phyloP scores from a whole-genome alignment of 2,329 filamentous ascomycete species.

The Pseudogymnoascus sp. region DNA sequence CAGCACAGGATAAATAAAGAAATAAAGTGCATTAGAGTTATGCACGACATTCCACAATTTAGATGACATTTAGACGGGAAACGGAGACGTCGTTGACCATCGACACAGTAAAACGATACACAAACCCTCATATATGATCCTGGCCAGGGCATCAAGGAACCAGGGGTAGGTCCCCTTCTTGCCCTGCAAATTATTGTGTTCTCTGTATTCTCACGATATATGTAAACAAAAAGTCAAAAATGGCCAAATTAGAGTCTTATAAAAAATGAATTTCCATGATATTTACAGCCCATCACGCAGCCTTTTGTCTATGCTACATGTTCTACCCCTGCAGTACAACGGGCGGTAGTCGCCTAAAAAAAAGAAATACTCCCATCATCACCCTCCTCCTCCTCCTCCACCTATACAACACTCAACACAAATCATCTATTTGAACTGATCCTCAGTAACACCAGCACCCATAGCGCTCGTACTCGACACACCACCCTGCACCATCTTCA shows the following conservation, averaged over 20 bases:
- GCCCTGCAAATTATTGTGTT: not conserved
- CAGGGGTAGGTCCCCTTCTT: not conserved
- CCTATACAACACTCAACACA: no score
- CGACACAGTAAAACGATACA: not conserved
- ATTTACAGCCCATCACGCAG: not conserved
- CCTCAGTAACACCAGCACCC: constrained; percentile 96
- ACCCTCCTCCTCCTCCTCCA: no score
- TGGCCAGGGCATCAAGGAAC: not conserved
- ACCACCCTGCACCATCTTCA: constrained; percentile 96
- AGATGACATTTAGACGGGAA: not conserved
- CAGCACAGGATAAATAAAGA: not conserved
- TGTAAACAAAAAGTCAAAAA: not conserved
- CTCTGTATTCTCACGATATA: not conserved
- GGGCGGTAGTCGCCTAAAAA: not conserved
- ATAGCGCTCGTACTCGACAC: constrained; percentile 89
- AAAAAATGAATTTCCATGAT: not conserved
- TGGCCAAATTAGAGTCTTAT: not conserved
- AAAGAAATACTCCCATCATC: not conserved
- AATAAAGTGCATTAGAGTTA: not conserved
- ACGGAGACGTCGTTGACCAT: not conserved
- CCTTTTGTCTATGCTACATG: not conserved
- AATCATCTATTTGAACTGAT: constrained; percentile 66
- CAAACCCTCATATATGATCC: not conserved
- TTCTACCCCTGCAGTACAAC: not conserved
- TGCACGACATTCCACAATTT: not conserved